Evolutionary conservation across 2,329 filamentous ascomycete species (phyloP), one percentile per base, ranked within the genome.

Genomic region (Diaporthe destruens): DNA sequence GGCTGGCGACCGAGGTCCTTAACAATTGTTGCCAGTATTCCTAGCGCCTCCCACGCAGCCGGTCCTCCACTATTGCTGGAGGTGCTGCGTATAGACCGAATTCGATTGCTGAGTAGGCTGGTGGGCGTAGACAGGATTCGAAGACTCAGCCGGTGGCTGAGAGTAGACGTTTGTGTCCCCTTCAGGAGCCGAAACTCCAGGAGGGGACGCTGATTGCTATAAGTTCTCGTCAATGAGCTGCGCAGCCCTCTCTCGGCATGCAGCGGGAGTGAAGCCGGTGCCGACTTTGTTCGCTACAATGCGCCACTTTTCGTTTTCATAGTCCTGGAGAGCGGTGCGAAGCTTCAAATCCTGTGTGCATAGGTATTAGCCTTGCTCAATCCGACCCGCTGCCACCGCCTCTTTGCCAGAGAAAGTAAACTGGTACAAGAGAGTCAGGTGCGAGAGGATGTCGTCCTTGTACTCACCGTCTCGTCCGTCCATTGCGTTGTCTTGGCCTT

Each of bases 401-500:
- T 34, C 34, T 44, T 32, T 12, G 39, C 12, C 1, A 2, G 29
- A 29, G n/a, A 12, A 53, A 20, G 16, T 12, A 25, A 36, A 51
- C 23, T 34, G 20, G 61, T 7, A 7, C 11, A 36, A 59, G 8
- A 20, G 5, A 12, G 51, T 16, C 55, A 39, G 47, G 7, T 23
- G 23, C 32, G 7, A 32, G 44, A 23, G 14, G 29, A 59, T 12
- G 12, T 3, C 18, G 51, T 18, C 7, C 16, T 51, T 9, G 47
- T 74, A 81, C 91, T 84, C 87, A 98, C 95, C 86, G 94, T 96
- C 80, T 98, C 95, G 76, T 97, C 94, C 66, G 93, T 97, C 95
- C 95, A 98, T 78, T 94, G 90, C 16, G 94, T 97, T 51, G 93
- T 95, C 85, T 98, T 98, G 18, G 94, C 95, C 84, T 97, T 98